Evolutionary conservation across 495 filamentous ascomycete species (phyloP).

Genomic region (Rusavskia elegans): DNA sequence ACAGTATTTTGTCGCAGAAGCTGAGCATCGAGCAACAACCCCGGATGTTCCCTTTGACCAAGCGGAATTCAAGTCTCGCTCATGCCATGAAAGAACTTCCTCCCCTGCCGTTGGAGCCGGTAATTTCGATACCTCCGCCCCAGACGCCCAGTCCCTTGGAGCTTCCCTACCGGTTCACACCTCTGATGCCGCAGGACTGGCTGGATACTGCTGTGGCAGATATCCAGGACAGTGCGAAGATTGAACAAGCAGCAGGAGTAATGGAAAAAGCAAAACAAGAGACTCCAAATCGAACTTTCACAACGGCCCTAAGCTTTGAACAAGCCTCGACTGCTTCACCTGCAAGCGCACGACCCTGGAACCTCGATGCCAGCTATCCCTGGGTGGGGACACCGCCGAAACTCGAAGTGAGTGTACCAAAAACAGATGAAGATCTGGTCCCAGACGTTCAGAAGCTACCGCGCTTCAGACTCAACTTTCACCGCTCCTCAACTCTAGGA

Average conservation of each 20-base stretch:
- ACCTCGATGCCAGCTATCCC: constrained; percentile 13
- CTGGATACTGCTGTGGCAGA: background rate
- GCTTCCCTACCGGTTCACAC: constrained; percentile 8
- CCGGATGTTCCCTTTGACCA: background rate
- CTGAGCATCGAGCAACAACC: background rate
- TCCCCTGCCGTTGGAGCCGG: background rate
- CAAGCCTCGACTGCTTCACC: constrained; percentile 4
- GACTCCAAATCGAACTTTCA: background rate
- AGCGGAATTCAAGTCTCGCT: background rate
- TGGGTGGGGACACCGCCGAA: constrained; percentile 10
- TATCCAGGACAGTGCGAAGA: background rate
- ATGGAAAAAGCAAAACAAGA: background rate
- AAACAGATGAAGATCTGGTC: background rate
- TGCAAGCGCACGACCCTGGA: constrained; percentile 13
- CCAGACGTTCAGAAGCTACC: background rate
- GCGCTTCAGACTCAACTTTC: constrained; percentile 10
- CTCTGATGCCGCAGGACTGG: constrained; percentile 1
- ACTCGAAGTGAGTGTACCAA: constrained; percentile 10
- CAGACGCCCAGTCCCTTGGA: background rate
- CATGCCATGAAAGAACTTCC: constrained; percentile 3
- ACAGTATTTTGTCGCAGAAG: background rate
- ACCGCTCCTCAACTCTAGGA: constrained; percentile 8
- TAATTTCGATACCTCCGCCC: constrained; percentile 4
- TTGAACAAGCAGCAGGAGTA: background rate
- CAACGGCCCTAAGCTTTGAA: background rate